A percentile compares a stretch with the other conserved stretches of the same genome.
phyloP scores from a whole-genome alignment of 192 early-diverging fungal species.

The Thamnidium elegans region DNA sequence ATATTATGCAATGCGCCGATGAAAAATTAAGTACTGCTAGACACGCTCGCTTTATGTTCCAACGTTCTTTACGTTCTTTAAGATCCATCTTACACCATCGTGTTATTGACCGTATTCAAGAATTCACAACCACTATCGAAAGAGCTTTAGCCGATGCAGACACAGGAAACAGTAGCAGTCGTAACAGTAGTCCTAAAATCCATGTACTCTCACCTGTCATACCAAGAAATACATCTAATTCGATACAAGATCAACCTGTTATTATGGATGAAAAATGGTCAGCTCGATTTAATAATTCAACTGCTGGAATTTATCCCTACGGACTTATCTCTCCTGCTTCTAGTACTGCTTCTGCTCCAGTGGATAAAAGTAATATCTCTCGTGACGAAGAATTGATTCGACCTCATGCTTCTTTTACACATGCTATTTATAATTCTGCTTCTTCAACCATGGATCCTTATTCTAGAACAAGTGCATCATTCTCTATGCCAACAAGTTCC shows the following conservation, averaged over 20 bases:
- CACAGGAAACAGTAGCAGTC: neutral
- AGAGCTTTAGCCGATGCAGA: neutral
- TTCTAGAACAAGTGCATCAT: neutral
- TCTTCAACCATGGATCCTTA: neutral
- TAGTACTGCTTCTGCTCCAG: constrained; percentile 4
- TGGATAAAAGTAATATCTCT: neutral
- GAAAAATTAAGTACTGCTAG: neutral
- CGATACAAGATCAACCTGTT: neutral
- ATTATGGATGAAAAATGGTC: neutral
- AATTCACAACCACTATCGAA: neutral
- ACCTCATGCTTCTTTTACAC: neutral
- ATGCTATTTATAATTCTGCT: neutral
- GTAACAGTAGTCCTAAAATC: constrained; percentile 3
- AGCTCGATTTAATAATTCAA: neutral
- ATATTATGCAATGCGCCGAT: constrained; percentile 11
- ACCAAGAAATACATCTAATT: neutral
- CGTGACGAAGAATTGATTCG: constrained; percentile 4
- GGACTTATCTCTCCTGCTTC: constrained; percentile 10
- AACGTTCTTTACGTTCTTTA: constrained; percentile 19
- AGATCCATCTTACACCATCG: constrained; percentile 1
- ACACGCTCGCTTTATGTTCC: constrained; percentile 25
- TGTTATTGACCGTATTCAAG: neutral
- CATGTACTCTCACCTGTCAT: constrained; percentile 10
- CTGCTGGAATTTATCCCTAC: neutral
- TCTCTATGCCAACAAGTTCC: no score